A percentile compares a stretch with the other conserved stretches of the same genome.
Evolutionary conservation across 106 monocot species (phyloP).

Genomic region (Posidonia australis): DNA sequence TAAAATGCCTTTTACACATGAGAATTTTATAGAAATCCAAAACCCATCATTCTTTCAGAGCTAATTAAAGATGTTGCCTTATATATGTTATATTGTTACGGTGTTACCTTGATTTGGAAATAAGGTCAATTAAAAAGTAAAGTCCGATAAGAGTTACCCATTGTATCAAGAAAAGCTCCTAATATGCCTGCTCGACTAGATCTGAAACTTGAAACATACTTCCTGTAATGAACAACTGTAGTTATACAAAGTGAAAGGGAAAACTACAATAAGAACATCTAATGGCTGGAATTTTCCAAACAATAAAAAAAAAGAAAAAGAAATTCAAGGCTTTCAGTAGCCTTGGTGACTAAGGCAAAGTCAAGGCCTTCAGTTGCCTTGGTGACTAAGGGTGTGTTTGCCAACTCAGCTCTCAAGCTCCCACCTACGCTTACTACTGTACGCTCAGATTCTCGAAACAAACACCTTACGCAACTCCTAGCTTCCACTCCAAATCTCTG

Average conservation of each 20-base stretch:
- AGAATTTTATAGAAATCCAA: neutral
- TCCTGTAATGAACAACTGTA: constrained; percentile 39
- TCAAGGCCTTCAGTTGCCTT: no score
- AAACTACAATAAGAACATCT: neutral
- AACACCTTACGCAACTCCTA: no score
- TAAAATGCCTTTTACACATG: no score
- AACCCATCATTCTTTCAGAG: neutral
- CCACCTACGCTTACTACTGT: no score
- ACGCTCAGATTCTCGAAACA: no score
- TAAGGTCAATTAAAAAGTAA: neutral
- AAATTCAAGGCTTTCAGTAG: neutral
- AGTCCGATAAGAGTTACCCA: constrained; percentile 32
- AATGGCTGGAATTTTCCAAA: neutral
- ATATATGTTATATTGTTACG: no score
- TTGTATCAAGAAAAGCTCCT: constrained; percentile 60
- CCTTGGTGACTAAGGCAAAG: neutral
- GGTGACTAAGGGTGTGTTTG: no score
- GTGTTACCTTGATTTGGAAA: neutral
- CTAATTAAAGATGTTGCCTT: neutral
- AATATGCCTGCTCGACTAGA: constrained; percentile 44
- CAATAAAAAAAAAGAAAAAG: neutral
- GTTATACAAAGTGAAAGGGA: constrained; percentile 1
- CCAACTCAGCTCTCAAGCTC: no score
- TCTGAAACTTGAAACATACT: constrained; percentile 87
- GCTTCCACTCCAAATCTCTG: no score